Conservation (phyloP, 805 yeast species). For the Clavispora asparagi region DNA sequence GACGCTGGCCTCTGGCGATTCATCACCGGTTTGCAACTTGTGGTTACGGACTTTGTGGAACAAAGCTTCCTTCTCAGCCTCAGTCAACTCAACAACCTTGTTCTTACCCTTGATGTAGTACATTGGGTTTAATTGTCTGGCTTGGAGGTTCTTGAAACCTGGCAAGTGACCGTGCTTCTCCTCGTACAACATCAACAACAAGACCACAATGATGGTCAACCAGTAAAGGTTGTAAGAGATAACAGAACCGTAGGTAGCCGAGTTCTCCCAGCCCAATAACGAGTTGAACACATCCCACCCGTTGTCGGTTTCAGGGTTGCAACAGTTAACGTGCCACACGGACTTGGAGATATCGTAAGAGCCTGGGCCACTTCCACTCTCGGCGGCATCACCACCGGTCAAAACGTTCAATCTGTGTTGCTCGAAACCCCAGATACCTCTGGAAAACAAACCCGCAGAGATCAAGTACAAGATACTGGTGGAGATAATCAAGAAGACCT, state of each 20-base stretch:
- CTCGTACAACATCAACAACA: conserved; percentile 67
- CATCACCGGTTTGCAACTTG: conserved; percentile 7
- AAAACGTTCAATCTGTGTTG: conserved; percentile 53
- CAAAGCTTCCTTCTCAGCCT: conserved; percentile 48
- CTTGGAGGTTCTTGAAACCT: conserved; percentile 43
- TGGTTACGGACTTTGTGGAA: conserved; percentile 31
- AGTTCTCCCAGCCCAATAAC: conserved; percentile 93
- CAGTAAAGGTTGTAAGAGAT: conserved; percentile 86
- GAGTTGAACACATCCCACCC: conserved; percentile 99
- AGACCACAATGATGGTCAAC: conserved; percentile 55
- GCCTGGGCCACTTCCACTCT: conserved; percentile 91
- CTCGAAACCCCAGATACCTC: conserved; percentile 90
- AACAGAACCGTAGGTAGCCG: conserved; percentile 92
- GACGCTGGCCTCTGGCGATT: neutral
- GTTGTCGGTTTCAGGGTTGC: conserved; percentile 84
- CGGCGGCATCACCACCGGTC: conserved; percentile 95
- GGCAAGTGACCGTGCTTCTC: conserved; percentile 84
- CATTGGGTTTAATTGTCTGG: conserved; percentile 62
- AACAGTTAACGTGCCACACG: conserved; percentile 97
- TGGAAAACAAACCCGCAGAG: conserved; percentile 87
- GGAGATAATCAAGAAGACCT: conserved; percentile 78
- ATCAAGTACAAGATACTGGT: conserved; percentile 87
- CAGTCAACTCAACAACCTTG: conserved; percentile 46
- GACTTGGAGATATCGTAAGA: conserved; percentile 74
- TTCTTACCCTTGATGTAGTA: conserved; percentile 66